Conservation (phyloP, 805 yeast species). For the Starmerella stellata region DNA sequence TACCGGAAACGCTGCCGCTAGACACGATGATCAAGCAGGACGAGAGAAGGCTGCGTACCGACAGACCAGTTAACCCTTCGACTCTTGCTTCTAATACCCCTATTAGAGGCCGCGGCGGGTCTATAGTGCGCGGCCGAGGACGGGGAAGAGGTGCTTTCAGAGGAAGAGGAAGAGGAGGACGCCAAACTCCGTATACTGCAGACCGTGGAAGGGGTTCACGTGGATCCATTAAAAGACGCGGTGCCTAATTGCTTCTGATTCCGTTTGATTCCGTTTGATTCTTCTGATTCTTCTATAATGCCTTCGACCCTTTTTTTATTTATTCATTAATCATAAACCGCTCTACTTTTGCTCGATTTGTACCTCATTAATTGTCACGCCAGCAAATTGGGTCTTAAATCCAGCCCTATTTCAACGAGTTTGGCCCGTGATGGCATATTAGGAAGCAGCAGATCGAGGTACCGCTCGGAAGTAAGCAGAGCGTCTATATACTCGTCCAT, state of each 20-base stretch:
- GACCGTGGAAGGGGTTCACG: too few species aligned
- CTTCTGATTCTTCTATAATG: too few species aligned
- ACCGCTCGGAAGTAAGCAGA: constrained; percentile 37
- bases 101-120: background rate
- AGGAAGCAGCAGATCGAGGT: constrained; percentile 53
- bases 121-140: constrained; percentile 3
- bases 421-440: constrained; percentile 28
- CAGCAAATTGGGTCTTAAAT: background rate
- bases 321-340: too few species aligned
- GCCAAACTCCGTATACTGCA: too few species aligned
- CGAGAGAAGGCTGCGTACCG: constrained; percentile 24
- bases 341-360: too few species aligned
- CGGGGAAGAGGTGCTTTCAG: constrained; percentile 2
- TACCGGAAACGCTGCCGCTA: constrained; percentile 73
- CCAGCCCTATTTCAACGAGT: constrained; percentile 22
- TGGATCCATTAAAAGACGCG: too few species aligned
- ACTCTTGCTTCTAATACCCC: too few species aligned
- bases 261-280: too few species aligned
- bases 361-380: too few species aligned
- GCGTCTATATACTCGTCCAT: constrained; percentile 64
- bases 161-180: constrained; percentile 4
- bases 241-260: too few species aligned
- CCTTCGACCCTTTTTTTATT: too few species aligned
- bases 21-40: constrained; percentile 30
- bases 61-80: constrained; percentile 6